These are phyloP conservation scores for Saccharomyces hybrid DNA, from an alignment of 1,139 yeast species.

Conservation along the genomic window DNA sequence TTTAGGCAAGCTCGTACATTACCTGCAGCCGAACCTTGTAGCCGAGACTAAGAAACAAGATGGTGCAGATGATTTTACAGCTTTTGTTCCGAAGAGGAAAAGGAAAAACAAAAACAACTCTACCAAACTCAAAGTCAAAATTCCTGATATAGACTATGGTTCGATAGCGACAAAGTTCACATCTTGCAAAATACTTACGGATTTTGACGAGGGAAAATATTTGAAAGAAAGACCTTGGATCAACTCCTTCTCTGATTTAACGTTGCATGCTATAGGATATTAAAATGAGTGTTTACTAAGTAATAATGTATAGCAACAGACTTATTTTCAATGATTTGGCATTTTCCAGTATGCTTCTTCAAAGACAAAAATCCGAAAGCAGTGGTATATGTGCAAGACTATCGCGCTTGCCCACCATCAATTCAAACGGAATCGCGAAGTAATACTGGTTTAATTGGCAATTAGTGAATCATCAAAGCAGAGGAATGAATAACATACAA, in stretches of 20 bases:
- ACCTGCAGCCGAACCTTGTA: slow-evolving; percentile 5
- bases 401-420: too few relatives aligned
- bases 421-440: too few relatives aligned
- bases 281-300: neutral
- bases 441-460: too few relatives aligned
- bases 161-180: slow-evolving; percentile 34
- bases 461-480: too few relatives aligned
- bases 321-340: too few relatives aligned
- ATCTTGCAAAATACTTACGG: slow-evolving; percentile 16
- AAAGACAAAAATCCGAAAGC: too few relatives aligned
- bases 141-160: too few relatives aligned
- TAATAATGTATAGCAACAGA: too few relatives aligned
- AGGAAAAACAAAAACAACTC: slow-evolving; percentile 29
- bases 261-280: slow-evolving; percentile 35
- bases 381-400: too few relatives aligned
- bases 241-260: slow-evolving; percentile 48
- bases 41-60: too few relatives aligned
- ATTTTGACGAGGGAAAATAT: slow-evolving; percentile 21
- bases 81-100: slow-evolving; percentile 25
- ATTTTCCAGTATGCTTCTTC: too few relatives aligned
- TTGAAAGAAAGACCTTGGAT: slow-evolving; percentile 36
- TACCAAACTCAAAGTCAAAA: slow-evolving; percentile 21
- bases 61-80: slow-evolving; percentile 21
- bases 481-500: too few relatives aligned
- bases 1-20: slow-evolving; percentile 38